Base-by-base conservation (phyloP, 2,329 filamentous ascomycete genomes). In the Trichoderma aggressivum region DNA sequence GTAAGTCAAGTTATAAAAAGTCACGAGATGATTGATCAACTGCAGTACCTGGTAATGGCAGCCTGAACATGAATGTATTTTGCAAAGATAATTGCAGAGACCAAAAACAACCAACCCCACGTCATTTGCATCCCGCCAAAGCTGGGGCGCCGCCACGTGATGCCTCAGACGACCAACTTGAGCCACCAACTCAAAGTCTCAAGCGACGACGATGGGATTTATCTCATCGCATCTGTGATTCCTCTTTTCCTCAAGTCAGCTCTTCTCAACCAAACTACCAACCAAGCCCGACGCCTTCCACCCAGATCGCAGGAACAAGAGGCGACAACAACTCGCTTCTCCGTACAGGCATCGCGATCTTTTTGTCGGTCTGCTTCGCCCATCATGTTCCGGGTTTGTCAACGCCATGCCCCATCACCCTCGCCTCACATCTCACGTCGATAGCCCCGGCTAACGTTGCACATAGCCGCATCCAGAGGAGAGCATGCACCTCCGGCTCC, bases 401-500 rank as follows among this genome's bases (percentile, higher is more conserved):
- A 50, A 58, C 30, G 32, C 59, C 59, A 16, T 39, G 34, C 56
- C 39, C 30, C 34, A 18, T 16, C 28, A 26, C 39, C 18, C 6
- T 24, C 63, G 63, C 63, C 56, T 53, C 56, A 24, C 24, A 18
- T 58, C 50, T 47, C 55, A 8, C 24, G 7, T 30, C 18, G 2
- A 47, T 32, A 34, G 8, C 6, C 5, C 7, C 28, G 10, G n/a
- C 66, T 69, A 61, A 69, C n/a, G 28, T 4, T 24, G 7, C 32
- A 30, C 26, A 21, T 77, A 90, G 88, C 86, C 87, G 75, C 88
- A 91, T 78, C 91, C 90, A 53, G 88, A 90, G 79, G 90, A 94
- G 79, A 88, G 88, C 73, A 92, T 97, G 79, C 92, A 89, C 74
- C 86, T 97, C 64, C 92, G 94, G 73, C 85, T 92, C 74, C 94